Evolutionary conservation across 768 basidiomycete genomes (phyloP), one percentile per base, ranked within the genome.

Genomic region (Mycena epipterygia): DNA sequence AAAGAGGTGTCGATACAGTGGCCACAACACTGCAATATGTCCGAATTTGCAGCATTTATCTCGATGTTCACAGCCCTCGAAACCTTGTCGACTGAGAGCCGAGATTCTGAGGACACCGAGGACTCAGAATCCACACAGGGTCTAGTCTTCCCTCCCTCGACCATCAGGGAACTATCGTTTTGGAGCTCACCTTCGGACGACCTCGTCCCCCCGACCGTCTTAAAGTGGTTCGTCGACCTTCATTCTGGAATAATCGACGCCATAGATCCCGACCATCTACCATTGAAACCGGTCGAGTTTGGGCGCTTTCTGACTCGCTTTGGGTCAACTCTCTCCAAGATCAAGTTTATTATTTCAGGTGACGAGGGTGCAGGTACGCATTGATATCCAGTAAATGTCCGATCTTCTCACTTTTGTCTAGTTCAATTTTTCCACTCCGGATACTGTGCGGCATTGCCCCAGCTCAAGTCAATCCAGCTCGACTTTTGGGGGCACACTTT

Each of bases 401-500:
- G 39, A 44, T 59, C 16, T 44, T 27, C 59, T 61, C 33, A 61
- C 49, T 48, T 37, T 33, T 46, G 32, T 25, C 46, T 61, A 61
- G 59, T 14, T 23, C 7, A 35, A 23, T 61, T 61, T 37, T 21
- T 61, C 59, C 8, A 17, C 44, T 30, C 59, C 13, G 32, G 25
- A 33, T 61, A 49, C 14, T 61, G 59, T 35, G 59, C 29, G 8
- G 59, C 44, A 49, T 32, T 61, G 30, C 32, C 42, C 44, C 59
- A 61, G 11, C 59, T 61, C 59, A 61, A 61, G 32, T n/a, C 59
- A 32, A 25, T 48, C 23, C 44, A 49, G 46, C 44, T 61, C 42
- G 42, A 61, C 32, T 61, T 61, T 35, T 14, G 44, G 42, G 21
- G 19, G 32, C 30, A 33, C 4, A 29, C 29, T 17, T 14, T n/a